phyloP scores from a whole-genome alignment of 192 early-diverging fungal species.

The Podila minutissima region DNA sequence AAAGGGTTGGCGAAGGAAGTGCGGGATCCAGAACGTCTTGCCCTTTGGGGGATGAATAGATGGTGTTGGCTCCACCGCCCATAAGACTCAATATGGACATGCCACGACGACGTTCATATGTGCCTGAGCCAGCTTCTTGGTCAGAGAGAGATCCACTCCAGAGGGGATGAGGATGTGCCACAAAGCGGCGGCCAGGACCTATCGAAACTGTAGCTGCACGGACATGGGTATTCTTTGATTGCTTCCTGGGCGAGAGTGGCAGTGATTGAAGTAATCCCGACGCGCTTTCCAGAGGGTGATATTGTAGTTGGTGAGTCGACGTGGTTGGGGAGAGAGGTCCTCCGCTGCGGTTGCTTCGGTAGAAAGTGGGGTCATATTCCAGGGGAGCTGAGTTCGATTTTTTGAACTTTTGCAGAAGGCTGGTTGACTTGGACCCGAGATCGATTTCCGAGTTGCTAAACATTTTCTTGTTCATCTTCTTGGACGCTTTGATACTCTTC shows the following conservation, averaged over 20 bases:
- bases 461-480: slow-evolving; percentile 3
- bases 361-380: slow-evolving; percentile 1
- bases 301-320: neutral
- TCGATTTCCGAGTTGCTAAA: neutral
- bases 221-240: neutral
- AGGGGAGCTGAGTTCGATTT: slow-evolving; percentile 1
- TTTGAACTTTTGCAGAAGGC: slow-evolving; percentile 27
- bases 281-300: neutral
- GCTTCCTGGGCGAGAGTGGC: neutral
- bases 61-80: slow-evolving; percentile 2
- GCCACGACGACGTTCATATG: slow-evolving; percentile 20
- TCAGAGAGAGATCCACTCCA: slow-evolving; percentile 45
- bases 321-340: neutral
- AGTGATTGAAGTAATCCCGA: neutral
- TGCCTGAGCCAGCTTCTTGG: slow-evolving; percentile 12
- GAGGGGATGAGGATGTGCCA: slow-evolving; percentile 40
- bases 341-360: neutral
- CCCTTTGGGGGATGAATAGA: neutral
- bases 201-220: slow-evolving; percentile 20
- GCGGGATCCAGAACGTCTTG: neutral
- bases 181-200: slow-evolving; percentile 8
- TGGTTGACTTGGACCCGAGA: neutral
- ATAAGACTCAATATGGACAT: slow-evolving; percentile 36
- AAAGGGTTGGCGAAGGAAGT: neutral
- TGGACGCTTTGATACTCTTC: slow-evolving; percentile 11